Evolutionary conservation across 129 eudicot species (phyloP).

Genomic region (Saposhnikovia divaricata): DNA sequence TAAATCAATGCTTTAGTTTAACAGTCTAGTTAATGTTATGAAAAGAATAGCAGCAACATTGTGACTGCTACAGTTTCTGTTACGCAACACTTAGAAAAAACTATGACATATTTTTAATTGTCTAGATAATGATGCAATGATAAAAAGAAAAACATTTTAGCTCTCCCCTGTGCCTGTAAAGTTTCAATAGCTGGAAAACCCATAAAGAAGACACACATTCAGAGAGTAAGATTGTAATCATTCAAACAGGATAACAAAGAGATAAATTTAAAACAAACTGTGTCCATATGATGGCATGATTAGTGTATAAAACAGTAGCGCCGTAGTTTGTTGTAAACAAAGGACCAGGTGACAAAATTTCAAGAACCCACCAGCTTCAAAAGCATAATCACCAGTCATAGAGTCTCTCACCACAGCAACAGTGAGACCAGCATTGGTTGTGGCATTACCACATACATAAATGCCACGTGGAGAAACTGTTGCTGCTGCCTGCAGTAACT

Average conservation of each 20-base stretch:
- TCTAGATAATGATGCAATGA: neutral
- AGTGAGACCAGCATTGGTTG: conserved; percentile 95
- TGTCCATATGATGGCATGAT: neutral
- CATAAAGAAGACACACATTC: neutral
- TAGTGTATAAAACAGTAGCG: neutral
- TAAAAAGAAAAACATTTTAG: neutral
- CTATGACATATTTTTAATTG: neutral
- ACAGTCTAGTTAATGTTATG: neutral
- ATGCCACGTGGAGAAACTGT: conserved; percentile 97
- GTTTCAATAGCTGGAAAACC: neutral
- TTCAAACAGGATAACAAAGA: neutral
- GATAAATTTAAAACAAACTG: neutral
- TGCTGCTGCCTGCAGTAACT: conserved; percentile 95
- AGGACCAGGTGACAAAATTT: conserved; percentile 1
- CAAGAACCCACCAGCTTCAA: conserved; percentile 75
- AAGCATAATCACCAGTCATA: conserved; percentile 90
- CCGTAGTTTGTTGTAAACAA: neutral
- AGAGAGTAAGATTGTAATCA: neutral
- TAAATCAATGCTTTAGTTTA: neutral
- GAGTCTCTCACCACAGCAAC: conserved; percentile 98
- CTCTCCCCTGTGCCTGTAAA: neutral
- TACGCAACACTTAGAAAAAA: neutral
- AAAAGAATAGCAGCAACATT: conserved; percentile 1
- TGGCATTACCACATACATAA: conserved; percentile 92
- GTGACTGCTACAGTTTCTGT: neutral